phyloP scores from a whole-genome alignment of 805 yeast species.

The Ogataea ganodermae region DNA sequence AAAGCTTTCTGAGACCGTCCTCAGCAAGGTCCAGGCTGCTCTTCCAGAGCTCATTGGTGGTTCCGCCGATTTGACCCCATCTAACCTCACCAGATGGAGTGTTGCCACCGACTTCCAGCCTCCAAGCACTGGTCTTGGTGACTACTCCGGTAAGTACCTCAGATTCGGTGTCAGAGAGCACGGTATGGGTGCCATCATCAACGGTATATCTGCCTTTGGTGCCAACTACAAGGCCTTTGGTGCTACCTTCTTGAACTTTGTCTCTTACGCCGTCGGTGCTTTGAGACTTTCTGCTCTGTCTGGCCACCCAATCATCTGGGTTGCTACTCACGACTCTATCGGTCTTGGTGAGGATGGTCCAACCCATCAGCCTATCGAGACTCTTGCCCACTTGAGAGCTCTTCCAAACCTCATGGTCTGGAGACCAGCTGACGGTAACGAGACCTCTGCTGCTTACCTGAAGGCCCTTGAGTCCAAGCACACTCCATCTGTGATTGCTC shows the following conservation, averaged over 20 bases:
- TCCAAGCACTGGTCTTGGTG: slow-evolving; percentile 75
- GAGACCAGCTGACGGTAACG: slow-evolving; percentile 96
- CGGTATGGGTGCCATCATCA: slow-evolving; percentile 98
- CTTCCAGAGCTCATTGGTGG: slow-evolving; percentile 95
- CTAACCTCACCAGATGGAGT: slow-evolving; percentile 89
- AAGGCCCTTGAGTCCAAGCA: slow-evolving; percentile 58
- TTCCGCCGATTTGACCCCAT: slow-evolving; percentile 97
- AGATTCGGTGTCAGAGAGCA: slow-evolving; percentile 99
- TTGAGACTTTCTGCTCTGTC: slow-evolving; percentile 82
- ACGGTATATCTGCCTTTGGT: slow-evolving; percentile 93
- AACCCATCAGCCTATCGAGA: slow-evolving; percentile 91
- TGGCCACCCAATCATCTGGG: slow-evolving; percentile 82
- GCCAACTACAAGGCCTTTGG: slow-evolving; percentile 88
- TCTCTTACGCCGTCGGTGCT: slow-evolving; percentile 82
- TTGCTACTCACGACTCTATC: slow-evolving; percentile 87
- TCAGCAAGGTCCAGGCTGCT: slow-evolving; percentile 58
- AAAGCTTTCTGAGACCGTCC: slow-evolving; percentile 84
- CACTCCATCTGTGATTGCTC: slow-evolving; percentile 75
- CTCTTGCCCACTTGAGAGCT: slow-evolving; percentile 85
- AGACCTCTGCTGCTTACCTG: slow-evolving; percentile 79
- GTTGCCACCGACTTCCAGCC: slow-evolving; percentile 92
- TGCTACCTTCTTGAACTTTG: slow-evolving; percentile 96
- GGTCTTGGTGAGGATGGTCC: slow-evolving; percentile 95
- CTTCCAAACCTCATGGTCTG: slow-evolving; percentile 79
- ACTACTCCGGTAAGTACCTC: slow-evolving; percentile 88